Conservation (phyloP, 441 rosid genomes). For the Syzygium syzygioides region DNA sequence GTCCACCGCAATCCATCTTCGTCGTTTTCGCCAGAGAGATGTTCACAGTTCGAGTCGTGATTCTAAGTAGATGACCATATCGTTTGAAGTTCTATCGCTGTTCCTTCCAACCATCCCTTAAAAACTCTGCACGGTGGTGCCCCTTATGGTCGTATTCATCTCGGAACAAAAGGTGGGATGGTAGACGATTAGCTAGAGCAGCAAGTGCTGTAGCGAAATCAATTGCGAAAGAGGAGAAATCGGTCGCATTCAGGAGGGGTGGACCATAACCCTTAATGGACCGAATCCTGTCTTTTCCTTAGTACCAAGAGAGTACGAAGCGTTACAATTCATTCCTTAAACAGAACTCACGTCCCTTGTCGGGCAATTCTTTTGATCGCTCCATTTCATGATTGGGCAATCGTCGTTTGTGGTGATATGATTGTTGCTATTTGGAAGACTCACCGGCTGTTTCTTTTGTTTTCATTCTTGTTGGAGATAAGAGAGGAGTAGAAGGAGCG, state of each 20-base stretch:
- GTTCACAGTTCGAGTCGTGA: neutral
- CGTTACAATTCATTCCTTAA: neutral
- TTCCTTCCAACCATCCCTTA: neutral
- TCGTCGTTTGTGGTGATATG: rapidly evolving
- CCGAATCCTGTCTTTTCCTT: neutral
- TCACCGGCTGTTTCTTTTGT: neutral
- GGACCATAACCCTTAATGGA: neutral
- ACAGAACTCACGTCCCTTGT: neutral
- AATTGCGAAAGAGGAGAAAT: neutral
- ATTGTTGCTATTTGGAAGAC: neutral
- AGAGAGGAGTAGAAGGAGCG: too few species aligned
- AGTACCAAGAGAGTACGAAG: neutral
- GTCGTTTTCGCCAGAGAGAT: neutral
- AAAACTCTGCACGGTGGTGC: neutral
- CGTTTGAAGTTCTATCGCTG: neutral
- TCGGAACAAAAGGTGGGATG: neutral
- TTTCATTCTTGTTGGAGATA: too few species aligned
- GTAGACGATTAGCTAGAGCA: neutral
- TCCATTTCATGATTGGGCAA: neutral
- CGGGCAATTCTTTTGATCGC: neutral
- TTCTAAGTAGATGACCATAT: neutral
- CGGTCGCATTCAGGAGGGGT: neutral
- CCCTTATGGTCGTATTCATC: too few species aligned
- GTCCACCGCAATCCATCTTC: neutral
- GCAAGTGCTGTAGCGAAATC: neutral